Conservation (phyloP, 495 filamentous ascomycete genomes). For the Penicillium manginii region DNA sequence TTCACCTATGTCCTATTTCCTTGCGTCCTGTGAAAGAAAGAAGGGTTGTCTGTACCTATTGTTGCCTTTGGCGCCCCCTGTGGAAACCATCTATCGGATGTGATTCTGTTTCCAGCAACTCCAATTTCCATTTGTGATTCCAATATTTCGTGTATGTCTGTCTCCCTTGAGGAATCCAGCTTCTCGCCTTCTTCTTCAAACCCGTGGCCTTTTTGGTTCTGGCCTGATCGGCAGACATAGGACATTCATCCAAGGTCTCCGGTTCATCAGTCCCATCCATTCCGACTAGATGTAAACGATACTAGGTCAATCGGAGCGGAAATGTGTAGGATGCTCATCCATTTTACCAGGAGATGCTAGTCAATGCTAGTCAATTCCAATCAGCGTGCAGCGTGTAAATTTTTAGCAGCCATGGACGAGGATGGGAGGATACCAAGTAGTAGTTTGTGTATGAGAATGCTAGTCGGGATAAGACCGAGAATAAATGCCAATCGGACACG, state of each 20-base stretch:
- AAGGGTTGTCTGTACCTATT: conserved; percentile 38
- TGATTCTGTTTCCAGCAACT: conserved; percentile 31
- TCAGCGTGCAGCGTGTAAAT: neutral
- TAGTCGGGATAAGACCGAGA: neutral
- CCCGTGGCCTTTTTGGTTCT: neutral
- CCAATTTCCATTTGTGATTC: conserved; percentile 34
- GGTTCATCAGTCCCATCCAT: neutral
- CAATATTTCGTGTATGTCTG: conserved; percentile 11
- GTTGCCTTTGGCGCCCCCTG: conserved; percentile 27
- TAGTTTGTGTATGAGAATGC: neutral
- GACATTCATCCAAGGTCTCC: conserved; percentile 21
- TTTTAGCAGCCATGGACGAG: neutral
- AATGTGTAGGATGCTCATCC: neutral
- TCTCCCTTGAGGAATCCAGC: conserved; percentile 3
- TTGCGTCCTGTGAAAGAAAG: conserved; percentile 30
- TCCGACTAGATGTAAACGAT: neutral
- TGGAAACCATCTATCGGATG: conserved; percentile 26
- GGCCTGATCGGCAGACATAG: conserved; percentile 24
- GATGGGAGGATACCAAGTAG: too few species aligned
- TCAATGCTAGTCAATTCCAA: neutral
- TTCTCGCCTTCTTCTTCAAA: neutral
- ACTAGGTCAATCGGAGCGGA: neutral
- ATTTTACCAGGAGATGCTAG: neutral
- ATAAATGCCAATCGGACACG: neutral
- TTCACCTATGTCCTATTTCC: conserved; percentile 11